Conservation (phyloP, 148 eudicot species). For the Fagopyrum tataricum region DNA sequence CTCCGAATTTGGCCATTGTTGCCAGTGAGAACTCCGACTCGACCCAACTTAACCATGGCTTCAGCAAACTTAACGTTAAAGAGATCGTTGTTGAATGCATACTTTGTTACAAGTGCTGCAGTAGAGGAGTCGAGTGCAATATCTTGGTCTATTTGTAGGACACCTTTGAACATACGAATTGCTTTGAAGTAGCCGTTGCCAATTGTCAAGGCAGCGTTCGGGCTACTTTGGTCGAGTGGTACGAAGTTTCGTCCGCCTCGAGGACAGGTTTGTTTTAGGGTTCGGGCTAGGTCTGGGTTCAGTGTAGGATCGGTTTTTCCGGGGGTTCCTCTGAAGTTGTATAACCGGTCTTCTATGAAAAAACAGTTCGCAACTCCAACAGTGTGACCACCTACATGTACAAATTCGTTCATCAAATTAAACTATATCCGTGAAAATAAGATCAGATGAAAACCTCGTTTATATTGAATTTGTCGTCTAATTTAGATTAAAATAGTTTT, state of each 20-base stretch:
- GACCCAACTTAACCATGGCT: conserved; percentile 83
- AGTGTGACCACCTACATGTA: conserved; percentile 66
- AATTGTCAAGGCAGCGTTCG: conserved; percentile 25
- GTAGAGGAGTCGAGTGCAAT: conserved; percentile 34
- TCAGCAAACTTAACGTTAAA: conserved; percentile 50
- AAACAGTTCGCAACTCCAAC: conserved; percentile 73
- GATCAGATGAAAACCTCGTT: no score
- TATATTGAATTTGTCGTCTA: no score
- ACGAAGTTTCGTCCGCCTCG: conserved; percentile 27
- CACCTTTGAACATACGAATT: conserved; percentile 41
- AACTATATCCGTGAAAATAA: no score
- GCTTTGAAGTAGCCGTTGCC: conserved; percentile 50
- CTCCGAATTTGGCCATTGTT: conserved; percentile 50
- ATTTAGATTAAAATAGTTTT: no score
- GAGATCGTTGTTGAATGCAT: conserved; percentile 29
- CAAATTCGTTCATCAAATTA: neutral
- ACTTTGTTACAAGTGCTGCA: conserved; percentile 33
- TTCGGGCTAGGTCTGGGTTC: conserved; percentile 42
- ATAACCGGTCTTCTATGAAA: conserved; percentile 48
- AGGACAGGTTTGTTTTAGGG: conserved; percentile 54
- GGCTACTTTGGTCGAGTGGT: conserved; percentile 63
- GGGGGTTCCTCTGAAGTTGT: conserved; percentile 32
- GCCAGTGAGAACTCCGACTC: conserved; percentile 58
- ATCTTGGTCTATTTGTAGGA: conserved; percentile 66
- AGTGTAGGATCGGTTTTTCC: conserved; percentile 49